Percentiles rank a stretch among this genome's conserved stretches.
These are phyloP conservation scores for Myxozyma neotropica DNA, from an alignment of 805 yeast genomes.

Conservation along the genomic window DNA sequence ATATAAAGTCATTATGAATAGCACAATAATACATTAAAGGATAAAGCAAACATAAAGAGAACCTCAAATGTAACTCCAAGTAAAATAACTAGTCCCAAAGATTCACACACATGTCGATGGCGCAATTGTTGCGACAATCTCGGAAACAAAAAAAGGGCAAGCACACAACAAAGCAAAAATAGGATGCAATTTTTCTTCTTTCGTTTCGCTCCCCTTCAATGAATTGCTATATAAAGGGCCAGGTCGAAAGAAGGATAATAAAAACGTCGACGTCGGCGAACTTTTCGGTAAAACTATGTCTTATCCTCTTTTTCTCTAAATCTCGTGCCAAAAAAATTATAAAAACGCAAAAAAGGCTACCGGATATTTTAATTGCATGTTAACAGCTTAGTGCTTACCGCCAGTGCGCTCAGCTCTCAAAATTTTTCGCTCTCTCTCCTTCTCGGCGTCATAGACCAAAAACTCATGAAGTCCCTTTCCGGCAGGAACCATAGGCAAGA, in stretches of 20 bases:
- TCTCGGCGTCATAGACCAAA: constrained; percentile 79
- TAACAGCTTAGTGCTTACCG: constrained; percentile 10
- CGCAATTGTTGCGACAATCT: neutral
- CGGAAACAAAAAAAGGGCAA: neutral
- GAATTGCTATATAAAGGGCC: too few relatives aligned
- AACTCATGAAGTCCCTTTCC: constrained; percentile 95
- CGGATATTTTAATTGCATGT: neutral
- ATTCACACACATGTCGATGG: neutral
- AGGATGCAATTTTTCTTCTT: neutral
- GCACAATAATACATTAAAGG: neutral
- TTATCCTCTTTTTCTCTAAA: neutral
- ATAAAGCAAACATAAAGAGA: neutral
- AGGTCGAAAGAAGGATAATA: too few relatives aligned
- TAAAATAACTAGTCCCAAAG: neutral
- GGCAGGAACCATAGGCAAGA: constrained; percentile 96
- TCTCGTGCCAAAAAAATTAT: neutral
- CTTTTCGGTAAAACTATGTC: neutral
- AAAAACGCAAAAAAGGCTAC: neutral
- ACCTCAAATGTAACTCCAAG: constrained; percentile 7
- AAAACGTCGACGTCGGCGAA: neutral
- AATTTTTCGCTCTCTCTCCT: constrained; percentile 57
- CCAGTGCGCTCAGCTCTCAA: constrained; percentile 29
- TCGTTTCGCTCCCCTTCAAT: neutral
- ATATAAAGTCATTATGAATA: neutral
- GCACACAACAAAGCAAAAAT: neutral